These are phyloP conservation scores for Hymenoscyphus repandus DNA, from an alignment of 2,329 filamentous ascomycete genomes.

Conservation along the genomic window DNA sequence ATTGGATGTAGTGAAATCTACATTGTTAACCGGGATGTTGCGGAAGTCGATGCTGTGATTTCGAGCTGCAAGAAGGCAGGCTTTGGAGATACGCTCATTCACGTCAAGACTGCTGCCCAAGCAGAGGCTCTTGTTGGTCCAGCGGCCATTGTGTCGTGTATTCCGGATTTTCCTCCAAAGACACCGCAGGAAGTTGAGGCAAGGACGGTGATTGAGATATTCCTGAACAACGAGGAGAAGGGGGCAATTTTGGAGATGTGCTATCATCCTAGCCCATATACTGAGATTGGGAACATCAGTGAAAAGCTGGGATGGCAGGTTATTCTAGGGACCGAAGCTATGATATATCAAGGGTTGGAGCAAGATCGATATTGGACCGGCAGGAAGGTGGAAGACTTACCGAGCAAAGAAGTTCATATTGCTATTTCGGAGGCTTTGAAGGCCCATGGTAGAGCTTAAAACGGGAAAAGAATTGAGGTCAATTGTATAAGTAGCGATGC, in stretches of 20 bases:
- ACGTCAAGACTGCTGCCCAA: conserved; percentile 18
- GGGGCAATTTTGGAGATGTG: conserved; percentile 25
- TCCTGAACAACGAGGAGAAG: conserved; percentile 19
- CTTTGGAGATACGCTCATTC: conserved; percentile 15
- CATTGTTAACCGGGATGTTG: conserved; percentile 17
- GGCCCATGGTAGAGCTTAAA: conserved; percentile 6
- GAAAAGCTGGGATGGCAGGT: conserved; percentile 19
- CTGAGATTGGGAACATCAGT: conserved; percentile 15
- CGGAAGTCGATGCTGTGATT: conserved; percentile 18
- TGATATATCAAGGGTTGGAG: conserved; percentile 25
- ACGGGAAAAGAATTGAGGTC: background rate
- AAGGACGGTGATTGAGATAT: conserved; percentile 16
- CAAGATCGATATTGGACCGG: conserved; percentile 21
- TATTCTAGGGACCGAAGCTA: conserved; percentile 23
- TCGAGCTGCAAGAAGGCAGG: conserved; percentile 14
- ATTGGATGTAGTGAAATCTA: conserved; percentile 17
- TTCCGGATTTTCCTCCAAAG: conserved; percentile 21
- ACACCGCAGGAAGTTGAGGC: conserved; percentile 17
- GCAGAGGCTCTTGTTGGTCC: conserved; percentile 10
- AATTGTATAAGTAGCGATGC: background rate
- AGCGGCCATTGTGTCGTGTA: conserved; percentile 16
- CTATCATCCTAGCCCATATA: conserved; percentile 21
- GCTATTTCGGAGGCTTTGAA: conserved; percentile 18
- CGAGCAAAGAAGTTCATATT: conserved; percentile 15
- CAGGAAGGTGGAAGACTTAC: conserved; percentile 14